Base-by-base conservation (phyloP, 2,329 filamentous ascomycete species). In the Cladosporium sp. region DNA sequence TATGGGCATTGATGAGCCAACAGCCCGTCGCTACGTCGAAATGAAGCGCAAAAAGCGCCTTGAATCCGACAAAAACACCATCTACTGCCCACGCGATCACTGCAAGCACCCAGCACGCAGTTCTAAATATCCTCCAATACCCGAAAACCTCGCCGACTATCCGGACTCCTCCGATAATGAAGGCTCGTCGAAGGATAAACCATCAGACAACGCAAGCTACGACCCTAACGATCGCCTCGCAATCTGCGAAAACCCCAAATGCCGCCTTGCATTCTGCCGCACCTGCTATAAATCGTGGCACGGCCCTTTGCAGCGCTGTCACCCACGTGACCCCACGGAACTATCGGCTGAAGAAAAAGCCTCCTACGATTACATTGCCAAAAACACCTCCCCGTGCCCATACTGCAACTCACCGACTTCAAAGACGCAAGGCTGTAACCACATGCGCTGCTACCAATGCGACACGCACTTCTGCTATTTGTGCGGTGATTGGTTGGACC, bases 381-480 rank as follows among this genome's bases (percentile, higher is more conserved):
- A 84, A 61, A 86, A 96, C 75, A 95, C 92, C 0, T 91, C 91
- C 10, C 86, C 89, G 1, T 99, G 94, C 69, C 92, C 94, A 10
- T 93, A 91, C 3, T 99, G 94, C 75, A 84, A 80, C 28, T 87
- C 88, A 1, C 90, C 90, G 0, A 88, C 87, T 20, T 90, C 96
- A 71, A 99, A 99, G 78, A 90, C 88, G 1, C 19, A 44, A 28
- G 94, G 94, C 37, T 99, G 94, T 79, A 97, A 97, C 73, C 92
- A 97, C 74, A 97, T 97, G 91, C 89, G 87, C 50, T 97, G 93
- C 74, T 90, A 88, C 71, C 86, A 90, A 62, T 99, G 94, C 77
- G 81, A 87, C 52, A 89, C 90, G 2, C 93, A 97, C 72, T 97
- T 97, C 71, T 99, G 94, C 76, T 97, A 97, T 65, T 81, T 97